Percentiles rank a stretch among this genome's conserved stretches.
phyloP scores from a whole-genome alignment of 805 yeast species.

The Saturnispora silvae region DNA sequence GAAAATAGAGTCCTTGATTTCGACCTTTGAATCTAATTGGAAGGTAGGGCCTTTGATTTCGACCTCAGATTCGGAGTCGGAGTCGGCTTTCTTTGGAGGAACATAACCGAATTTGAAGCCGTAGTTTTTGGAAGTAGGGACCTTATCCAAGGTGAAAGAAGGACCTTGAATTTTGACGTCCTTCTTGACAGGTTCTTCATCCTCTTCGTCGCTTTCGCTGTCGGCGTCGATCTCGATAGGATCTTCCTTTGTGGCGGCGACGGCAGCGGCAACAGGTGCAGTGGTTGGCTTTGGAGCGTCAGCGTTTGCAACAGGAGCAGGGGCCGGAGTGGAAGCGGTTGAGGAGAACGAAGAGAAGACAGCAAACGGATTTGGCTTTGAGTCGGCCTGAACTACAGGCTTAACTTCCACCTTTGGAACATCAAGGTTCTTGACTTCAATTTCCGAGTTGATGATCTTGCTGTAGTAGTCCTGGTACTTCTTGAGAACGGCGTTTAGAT shows the following conservation, averaged over 20 bases:
- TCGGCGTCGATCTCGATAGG: conserved; percentile 11
- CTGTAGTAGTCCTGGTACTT: conserved; percentile 49
- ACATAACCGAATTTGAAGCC: conserved; percentile 36
- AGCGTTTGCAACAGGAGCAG: conserved; percentile 3
- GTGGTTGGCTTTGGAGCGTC: background rate
- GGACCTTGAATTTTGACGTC: conserved; percentile 66
- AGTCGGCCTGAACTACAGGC: conserved; percentile 9
- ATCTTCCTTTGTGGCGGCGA: no score
- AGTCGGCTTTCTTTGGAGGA: conserved; percentile 25
- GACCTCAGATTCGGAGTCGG: conserved; percentile 50
- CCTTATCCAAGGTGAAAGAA: conserved; percentile 36
- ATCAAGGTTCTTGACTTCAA: conserved; percentile 18
- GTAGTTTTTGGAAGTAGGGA: conserved; percentile 41
- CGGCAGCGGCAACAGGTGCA: background rate
- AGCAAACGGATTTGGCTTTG: conserved; percentile 12
- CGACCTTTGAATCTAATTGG: conserved; percentile 29
- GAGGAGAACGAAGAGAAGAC: conserved; percentile 4
- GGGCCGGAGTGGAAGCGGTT: background rate
- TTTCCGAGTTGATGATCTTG: conserved; percentile 24
- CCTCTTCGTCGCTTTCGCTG: conserved; percentile 18
- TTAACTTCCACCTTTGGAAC: conserved; percentile 19
- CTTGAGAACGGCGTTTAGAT: conserved; percentile 43
- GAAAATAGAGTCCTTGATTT: conserved; percentile 26
- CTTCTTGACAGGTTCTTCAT: conserved; percentile 31
- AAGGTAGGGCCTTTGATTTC: conserved; percentile 70